These are phyloP conservation scores for Whalleya microplaca DNA, from an alignment of 2,329 filamentous ascomycete genomes.

Conservation along the genomic window DNA sequence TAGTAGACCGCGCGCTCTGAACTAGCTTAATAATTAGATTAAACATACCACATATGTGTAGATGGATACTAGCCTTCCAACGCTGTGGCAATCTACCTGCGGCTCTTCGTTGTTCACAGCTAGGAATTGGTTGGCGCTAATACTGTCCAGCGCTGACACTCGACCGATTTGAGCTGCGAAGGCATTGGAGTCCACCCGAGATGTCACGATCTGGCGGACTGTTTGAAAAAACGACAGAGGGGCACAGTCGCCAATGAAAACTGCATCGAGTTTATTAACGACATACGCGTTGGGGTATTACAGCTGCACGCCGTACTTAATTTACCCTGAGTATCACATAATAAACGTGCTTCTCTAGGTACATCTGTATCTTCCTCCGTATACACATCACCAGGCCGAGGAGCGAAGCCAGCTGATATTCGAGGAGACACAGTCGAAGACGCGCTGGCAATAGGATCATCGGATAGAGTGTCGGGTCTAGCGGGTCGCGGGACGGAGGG, in stretches of 20 bases:
- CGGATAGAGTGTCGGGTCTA: constrained; percentile 3
- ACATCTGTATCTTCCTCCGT: constrained; percentile 59
- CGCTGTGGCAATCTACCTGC: constrained; percentile 17
- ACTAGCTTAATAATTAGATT: too few relatives aligned
- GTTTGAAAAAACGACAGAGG: constrained; percentile 61
- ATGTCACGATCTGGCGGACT: constrained; percentile 55
- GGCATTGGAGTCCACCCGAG: constrained; percentile 51
- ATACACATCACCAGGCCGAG: constrained; percentile 31
- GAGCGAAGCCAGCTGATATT: constrained; percentile 15
- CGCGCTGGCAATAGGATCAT: not conserved
- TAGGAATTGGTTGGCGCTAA: constrained; percentile 35
- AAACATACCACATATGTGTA: constrained; percentile 33
- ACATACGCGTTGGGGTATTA: too few relatives aligned
- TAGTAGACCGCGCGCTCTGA: too few relatives aligned
- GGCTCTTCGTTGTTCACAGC: constrained; percentile 24
- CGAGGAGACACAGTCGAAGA: not conserved
- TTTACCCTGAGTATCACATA: constrained; percentile 57
- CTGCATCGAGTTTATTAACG: constrained; percentile 17
- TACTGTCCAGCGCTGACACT: constrained; percentile 54
- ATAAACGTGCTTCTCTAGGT: constrained; percentile 54
- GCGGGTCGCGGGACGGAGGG: constrained; percentile 9
- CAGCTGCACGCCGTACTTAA: constrained; percentile 35
- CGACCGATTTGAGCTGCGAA: constrained; percentile 56
- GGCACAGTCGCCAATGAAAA: constrained; percentile 61
- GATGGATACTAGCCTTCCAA: constrained; percentile 24